Percentiles rank a stretch among this genome's conserved stretches.
Conservation (phyloP, 2,329 filamentous ascomycete genomes). For the Uncinocarpus reesii region DNA sequence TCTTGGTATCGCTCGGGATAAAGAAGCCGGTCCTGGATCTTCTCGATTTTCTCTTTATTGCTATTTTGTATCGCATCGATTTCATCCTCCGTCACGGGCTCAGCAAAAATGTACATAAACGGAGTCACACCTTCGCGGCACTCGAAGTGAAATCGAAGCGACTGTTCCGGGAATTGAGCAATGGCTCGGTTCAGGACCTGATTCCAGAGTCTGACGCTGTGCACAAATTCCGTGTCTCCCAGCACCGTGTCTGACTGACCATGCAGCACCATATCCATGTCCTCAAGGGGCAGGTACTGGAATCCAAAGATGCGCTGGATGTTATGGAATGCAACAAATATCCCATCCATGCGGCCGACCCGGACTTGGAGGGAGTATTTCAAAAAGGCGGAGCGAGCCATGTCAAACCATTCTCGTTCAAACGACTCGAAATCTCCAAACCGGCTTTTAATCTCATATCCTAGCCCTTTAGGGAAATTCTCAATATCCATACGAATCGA, state of each 20-base stretch:
- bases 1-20: conserved; percentile 26
- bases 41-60: conserved; percentile 54
- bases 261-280: conserved; percentile 88
- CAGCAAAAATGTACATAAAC: conserved; percentile 81
- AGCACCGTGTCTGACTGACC: conserved; percentile 56
- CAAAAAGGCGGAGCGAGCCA: conserved; percentile 86
- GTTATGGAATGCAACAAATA: conserved; percentile 95
- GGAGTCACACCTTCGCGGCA: conserved; percentile 52
- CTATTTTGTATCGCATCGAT: conserved; percentile 64
- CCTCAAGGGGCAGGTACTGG: conserved; percentile 75
- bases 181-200: conserved; percentile 67
- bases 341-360: conserved; percentile 97
- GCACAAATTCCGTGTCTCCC: conserved; percentile 75
- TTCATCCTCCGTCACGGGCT: conserved; percentile 64
- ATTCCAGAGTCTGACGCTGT: conserved; percentile 70
- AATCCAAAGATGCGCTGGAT: conserved; percentile 93
- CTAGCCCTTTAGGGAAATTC: conserved; percentile 62
- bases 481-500: conserved; percentile 78
- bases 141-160: conserved; percentile 73
- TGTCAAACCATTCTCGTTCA: conserved; percentile 92
- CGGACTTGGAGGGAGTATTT: conserved; percentile 96
- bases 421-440: conserved; percentile 80
- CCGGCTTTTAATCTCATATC: conserved; percentile 72
- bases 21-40: conserved; percentile 50
- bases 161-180: conserved; percentile 59